A percentile compares a stretch with the other conserved stretches of the same genome.
Conservation (phyloP, 257 asterid genomes). For the Ehretia macrophylla region DNA sequence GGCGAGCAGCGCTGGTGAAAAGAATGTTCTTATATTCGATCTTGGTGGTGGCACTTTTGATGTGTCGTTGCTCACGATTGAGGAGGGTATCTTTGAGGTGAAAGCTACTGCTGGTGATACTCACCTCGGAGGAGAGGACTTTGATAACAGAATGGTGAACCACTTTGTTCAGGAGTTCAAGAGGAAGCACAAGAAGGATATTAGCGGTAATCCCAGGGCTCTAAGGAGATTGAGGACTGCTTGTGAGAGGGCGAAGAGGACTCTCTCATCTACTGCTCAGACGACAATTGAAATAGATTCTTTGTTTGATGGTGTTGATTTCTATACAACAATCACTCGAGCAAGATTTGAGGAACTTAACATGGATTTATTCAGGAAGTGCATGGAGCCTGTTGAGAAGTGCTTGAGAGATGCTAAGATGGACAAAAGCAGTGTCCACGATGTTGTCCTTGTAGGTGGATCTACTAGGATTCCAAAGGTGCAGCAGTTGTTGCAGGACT, state of each 20-base stretch:
- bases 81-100: slow-evolving; percentile 36
- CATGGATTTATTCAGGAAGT: slow-evolving; percentile 34
- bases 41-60: slow-evolving; percentile 46
- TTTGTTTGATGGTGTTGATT: slow-evolving; percentile 28
- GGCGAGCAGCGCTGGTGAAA: slow-evolving; percentile 24
- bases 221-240: slow-evolving; percentile 35
- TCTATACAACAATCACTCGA: slow-evolving; percentile 28
- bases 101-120: slow-evolving; percentile 40
- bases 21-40: slow-evolving; percentile 32
- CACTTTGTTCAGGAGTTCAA: slow-evolving; percentile 37
- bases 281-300: slow-evolving; percentile 32
- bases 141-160: slow-evolving; percentile 33
- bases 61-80: slow-evolving; percentile 31
- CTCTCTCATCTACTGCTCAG: slow-evolving; percentile 33
- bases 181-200: slow-evolving; percentile 31
- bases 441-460: slow-evolving; percentile 42
- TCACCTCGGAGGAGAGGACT: slow-evolving; percentile 35
- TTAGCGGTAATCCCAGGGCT: slow-evolving; percentile 35
- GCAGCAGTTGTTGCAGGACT: slow-evolving; percentile 37
- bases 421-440: slow-evolving; percentile 32
- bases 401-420: slow-evolving; percentile 42
- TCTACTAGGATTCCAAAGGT: slow-evolving; percentile 41
- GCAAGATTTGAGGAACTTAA: slow-evolving; percentile 33
- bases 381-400: slow-evolving; percentile 45
- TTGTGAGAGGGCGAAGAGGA: slow-evolving; percentile 35